Evolutionary conservation across 805 yeast species (phyloP).

Genomic region (Spathaspora gorwiae): DNA sequence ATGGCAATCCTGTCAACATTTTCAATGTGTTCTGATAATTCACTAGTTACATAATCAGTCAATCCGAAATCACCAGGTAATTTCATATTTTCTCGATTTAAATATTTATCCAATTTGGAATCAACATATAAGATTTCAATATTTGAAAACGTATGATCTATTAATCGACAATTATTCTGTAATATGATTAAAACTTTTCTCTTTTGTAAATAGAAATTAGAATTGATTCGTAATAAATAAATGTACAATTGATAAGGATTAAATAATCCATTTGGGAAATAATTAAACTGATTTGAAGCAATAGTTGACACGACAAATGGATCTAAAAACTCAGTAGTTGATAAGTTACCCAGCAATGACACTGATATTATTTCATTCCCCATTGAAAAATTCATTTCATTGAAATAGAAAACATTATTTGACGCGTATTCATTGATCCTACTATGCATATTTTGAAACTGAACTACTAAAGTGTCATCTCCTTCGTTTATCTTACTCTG

Average conservation of each 20-base stretch:
- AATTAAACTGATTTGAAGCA: background rate
- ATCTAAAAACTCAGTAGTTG: constrained; percentile 4
- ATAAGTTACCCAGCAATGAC: constrained; percentile 6
- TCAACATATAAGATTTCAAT: constrained; percentile 6
- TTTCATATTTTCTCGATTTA: background rate
- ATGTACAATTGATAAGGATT: constrained; percentile 8
- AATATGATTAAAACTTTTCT: constrained; percentile 5
- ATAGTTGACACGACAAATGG: constrained; percentile 8
- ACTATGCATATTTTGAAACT: background rate
- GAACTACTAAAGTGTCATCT: background rate
- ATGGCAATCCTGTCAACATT: background rate
- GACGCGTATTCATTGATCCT: background rate
- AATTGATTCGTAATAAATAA: constrained; percentile 7
- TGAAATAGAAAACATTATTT: constrained; percentile 6
- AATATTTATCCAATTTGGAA: constrained; percentile 4
- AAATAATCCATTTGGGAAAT: constrained; percentile 8
- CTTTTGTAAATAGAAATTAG: constrained; percentile 3
- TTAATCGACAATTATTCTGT: constrained; percentile 2
- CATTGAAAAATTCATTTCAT: constrained; percentile 7
- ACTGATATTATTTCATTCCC: constrained; percentile 3
- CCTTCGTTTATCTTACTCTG: background rate
- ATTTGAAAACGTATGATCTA: constrained; percentile 3
- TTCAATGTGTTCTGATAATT: background rate
- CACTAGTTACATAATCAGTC: constrained; percentile 3
- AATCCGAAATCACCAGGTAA: constrained; percentile 9